A percentile compares a stretch with the other conserved stretches of the same genome.
Evolutionary conservation across 139 green algal species (phyloP).

Genomic region (Micractinium sp.): DNA sequence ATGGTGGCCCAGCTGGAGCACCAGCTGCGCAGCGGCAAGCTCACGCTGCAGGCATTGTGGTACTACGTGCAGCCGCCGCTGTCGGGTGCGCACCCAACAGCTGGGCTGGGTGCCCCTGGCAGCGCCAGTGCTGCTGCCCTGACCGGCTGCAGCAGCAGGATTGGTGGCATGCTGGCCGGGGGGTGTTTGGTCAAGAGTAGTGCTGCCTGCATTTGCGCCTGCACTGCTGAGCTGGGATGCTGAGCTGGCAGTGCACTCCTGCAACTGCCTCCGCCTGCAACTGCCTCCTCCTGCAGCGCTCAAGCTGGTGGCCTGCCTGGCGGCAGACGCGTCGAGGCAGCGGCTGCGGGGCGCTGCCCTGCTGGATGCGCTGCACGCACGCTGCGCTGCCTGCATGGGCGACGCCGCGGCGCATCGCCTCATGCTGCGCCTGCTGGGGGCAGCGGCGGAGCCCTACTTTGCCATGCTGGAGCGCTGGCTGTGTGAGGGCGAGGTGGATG

Average conservation of each 20-base stretch:
- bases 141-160: too few species aligned
- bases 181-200: background rate
- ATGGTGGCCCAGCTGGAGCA: conserved; percentile 92
- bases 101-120: background rate
- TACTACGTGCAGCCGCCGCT: conserved; percentile 81
- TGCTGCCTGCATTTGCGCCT: background rate
- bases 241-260: background rate
- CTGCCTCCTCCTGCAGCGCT: conserved; percentile 47
- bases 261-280: background rate
- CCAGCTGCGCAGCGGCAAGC: conserved; percentile 62
- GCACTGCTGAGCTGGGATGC: background rate
- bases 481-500: conserved; percentile 77
- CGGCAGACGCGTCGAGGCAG: conserved; percentile 51
- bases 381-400: conserved; percentile 51
- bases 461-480: conserved; percentile 84
- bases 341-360: conserved; percentile 57
- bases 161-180: too few species aligned
- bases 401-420: conserved; percentile 61
- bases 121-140: background rate
- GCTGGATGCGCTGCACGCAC: conserved; percentile 76
- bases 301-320: conserved; percentile 72
- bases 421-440: conserved; percentile 71
- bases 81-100: background rate
- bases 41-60: conserved; percentile 78
- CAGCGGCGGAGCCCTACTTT: conserved; percentile 83